Evolutionary conservation across 176 grass and related monocot species (phyloP).

Genomic region (Ampelocalamus luodianensis): DNA sequence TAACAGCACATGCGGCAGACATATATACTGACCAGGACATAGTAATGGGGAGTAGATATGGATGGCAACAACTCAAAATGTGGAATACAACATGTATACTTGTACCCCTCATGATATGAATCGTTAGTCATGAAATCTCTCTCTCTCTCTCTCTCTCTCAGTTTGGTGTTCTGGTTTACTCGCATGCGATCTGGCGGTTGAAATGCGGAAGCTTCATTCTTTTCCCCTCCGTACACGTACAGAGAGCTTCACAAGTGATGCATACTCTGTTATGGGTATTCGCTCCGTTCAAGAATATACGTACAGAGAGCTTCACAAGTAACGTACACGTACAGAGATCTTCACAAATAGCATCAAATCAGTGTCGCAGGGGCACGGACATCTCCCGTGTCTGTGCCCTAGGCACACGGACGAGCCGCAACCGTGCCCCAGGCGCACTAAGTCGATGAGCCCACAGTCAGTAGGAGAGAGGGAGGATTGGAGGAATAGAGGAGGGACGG

Average conservation of each 20-base stretch:
- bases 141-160: not conserved
- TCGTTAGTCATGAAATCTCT: not conserved
- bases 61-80: not conserved
- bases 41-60: slow-evolving; percentile 1
- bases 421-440: too few relatives aligned
- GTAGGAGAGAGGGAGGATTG: too few relatives aligned
- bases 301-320: too few relatives aligned
- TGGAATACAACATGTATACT: slow-evolving; percentile 19
- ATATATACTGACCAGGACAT: not conserved
- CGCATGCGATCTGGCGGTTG: not conserved
- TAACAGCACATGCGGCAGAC: slow-evolving; percentile 4
- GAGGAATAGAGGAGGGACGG: too few relatives aligned
- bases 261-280: not conserved
- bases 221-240: not conserved
- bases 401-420: too few relatives aligned
- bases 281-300: too few relatives aligned
- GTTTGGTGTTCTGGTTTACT: too few relatives aligned
- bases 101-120: slow-evolving; percentile 22
- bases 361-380: too few relatives aligned
- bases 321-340: too few relatives aligned
- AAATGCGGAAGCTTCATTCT: not conserved
- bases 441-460: too few relatives aligned
- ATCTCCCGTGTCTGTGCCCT: too few relatives aligned
- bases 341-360: too few relatives aligned
- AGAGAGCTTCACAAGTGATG: not conserved